Conservation (phyloP, 2,329 filamentous ascomycete species). For the Setomelanomma holmii region DNA sequence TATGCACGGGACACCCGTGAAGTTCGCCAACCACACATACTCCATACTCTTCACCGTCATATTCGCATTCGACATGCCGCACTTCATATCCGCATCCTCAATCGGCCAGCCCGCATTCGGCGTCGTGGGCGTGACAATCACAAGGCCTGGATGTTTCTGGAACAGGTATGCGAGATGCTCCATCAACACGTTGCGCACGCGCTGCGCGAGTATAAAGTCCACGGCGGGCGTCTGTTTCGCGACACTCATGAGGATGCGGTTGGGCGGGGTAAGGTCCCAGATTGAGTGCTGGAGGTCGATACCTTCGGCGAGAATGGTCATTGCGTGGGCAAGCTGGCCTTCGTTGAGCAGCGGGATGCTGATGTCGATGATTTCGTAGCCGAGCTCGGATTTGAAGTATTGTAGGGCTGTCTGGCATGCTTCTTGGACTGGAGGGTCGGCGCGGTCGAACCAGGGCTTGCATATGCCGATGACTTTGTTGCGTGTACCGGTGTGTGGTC, state of each 20-base stretch:
- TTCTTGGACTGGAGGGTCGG: slow-evolving; percentile 68
- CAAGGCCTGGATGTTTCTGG: slow-evolving; percentile 72
- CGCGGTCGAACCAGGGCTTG: slow-evolving; percentile 71
- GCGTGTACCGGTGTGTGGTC: slow-evolving; percentile 52
- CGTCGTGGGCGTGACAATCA: slow-evolving; percentile 80
- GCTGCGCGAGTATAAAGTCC: slow-evolving; percentile 76
- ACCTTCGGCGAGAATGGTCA: slow-evolving; percentile 79
- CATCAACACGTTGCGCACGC: slow-evolving; percentile 79
- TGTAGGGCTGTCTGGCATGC: slow-evolving; percentile 69
- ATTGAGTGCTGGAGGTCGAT: slow-evolving; percentile 58
- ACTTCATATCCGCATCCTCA: slow-evolving; percentile 66
- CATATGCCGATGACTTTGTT: slow-evolving; percentile 74
- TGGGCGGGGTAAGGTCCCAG: slow-evolving; percentile 67
- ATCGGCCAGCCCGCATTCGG: slow-evolving; percentile 79
- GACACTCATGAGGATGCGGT: slow-evolving; percentile 72
- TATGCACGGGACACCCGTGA: slow-evolving; percentile 78
- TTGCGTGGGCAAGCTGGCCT: slow-evolving; percentile 77
- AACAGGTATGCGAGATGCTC: slow-evolving; percentile 76
- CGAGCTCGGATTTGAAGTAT: slow-evolving; percentile 60
- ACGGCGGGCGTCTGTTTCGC: slow-evolving; percentile 68
- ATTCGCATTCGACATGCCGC: slow-evolving; percentile 77
- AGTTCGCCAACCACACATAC: slow-evolving; percentile 86
- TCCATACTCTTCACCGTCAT: slow-evolving; percentile 78
- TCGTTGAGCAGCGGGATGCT: slow-evolving; percentile 71
- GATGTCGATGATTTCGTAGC: slow-evolving; percentile 67